phyloP scores from a whole-genome alignment of 1,139 yeast species.

The Sugiyamaella castrensis region DNA sequence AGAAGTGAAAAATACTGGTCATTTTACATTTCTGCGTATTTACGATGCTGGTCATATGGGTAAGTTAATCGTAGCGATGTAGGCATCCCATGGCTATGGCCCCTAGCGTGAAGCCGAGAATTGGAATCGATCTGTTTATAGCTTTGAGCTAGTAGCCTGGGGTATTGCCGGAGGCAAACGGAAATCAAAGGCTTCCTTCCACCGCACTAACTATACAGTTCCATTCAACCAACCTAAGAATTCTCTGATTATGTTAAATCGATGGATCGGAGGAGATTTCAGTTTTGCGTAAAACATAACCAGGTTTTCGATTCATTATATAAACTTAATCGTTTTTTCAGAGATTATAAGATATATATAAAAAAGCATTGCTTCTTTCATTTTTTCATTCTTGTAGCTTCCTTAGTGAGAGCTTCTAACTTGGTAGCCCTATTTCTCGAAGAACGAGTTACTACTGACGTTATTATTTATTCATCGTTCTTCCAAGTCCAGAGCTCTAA shows the following conservation, averaged over 20 bases:
- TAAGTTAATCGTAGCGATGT: slow-evolving; percentile 42
- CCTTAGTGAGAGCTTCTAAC: no score
- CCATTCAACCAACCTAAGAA: slow-evolving; percentile 79
- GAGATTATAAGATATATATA: background rate
- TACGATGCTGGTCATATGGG: slow-evolving; percentile 68
- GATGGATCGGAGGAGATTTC: slow-evolving; percentile 54
- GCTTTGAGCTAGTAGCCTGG: no score
- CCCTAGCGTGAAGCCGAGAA: no score
- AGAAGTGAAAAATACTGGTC: slow-evolving; percentile 52
- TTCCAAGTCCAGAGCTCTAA: slow-evolving; percentile 3
- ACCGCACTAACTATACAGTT: slow-evolving; percentile 33
- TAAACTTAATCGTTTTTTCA: background rate
- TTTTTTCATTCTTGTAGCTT: no score
- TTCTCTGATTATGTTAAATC: slow-evolving; percentile 71
- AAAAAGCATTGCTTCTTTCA: no score
- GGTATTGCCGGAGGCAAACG: no score
- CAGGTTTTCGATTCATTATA: no score
- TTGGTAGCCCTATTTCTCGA: background rate
- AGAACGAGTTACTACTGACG: background rate
- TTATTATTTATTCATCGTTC: background rate
- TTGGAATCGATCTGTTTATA: no score
- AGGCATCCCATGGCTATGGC: no score
- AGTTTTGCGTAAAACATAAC: slow-evolving; percentile 34
- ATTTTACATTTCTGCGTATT: slow-evolving; percentile 60
- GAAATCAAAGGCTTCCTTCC: no score